Evolutionary conservation across 768 basidiomycete genomes (phyloP).

Genomic region (Russula ochroleuca): DNA sequence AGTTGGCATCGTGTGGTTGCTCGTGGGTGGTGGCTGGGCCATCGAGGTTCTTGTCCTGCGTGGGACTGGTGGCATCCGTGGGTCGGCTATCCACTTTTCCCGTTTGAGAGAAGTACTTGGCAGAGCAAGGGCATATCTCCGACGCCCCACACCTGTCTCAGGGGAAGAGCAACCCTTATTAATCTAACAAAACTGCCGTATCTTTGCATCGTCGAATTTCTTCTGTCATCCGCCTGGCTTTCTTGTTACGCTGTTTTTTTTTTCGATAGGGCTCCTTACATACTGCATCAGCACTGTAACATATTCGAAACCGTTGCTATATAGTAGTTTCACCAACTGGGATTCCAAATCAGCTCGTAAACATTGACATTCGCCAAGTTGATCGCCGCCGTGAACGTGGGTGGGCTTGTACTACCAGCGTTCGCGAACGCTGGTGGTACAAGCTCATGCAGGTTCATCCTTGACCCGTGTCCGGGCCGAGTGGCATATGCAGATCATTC

Average conservation of each 20-base stretch:
- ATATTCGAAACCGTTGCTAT: neutral
- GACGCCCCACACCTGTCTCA: neutral
- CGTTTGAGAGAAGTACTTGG: conserved; percentile 3
- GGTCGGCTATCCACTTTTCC: neutral
- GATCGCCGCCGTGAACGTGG: conserved; percentile 21
- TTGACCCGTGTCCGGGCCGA: too few species aligned
- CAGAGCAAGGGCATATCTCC: conserved; percentile 1
- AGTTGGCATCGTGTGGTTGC: conserved; percentile 32
- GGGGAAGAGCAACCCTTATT: conserved; percentile 17
- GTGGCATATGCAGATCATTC: too few species aligned
- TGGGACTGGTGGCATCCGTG: neutral
- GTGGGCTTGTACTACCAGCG: too few species aligned
- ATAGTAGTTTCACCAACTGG: too few species aligned
- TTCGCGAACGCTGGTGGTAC: too few species aligned
- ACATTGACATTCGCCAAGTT: conserved; percentile 26
- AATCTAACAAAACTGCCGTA: neutral
- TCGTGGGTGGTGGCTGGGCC: conserved; percentile 28
- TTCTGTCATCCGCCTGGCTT: neutral
- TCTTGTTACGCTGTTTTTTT: neutral
- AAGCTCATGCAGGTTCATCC: too few species aligned
- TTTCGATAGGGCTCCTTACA: neutral
- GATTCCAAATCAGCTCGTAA: conserved; percentile 23
- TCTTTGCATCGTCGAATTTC: neutral
- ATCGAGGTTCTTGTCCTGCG: neutral
- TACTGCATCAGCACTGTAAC: neutral